phyloP scores from a whole-genome alignment of 2,329 filamentous ascomycete genomes.

The Fusarium subtropicale region DNA sequence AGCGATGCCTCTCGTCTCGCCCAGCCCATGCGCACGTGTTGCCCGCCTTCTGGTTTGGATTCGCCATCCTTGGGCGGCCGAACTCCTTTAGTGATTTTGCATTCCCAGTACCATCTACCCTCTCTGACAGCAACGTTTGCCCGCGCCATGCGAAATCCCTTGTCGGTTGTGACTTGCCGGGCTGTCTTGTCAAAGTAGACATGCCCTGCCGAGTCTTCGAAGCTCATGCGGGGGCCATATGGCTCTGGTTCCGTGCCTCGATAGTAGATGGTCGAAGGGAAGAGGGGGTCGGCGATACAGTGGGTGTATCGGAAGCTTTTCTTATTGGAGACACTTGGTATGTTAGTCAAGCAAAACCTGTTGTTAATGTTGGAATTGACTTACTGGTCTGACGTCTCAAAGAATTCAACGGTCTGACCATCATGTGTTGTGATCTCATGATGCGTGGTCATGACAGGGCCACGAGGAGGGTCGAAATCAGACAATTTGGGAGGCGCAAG shows the following conservation, averaged over 20 bases:
- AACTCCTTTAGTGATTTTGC: slow-evolving; percentile 85
- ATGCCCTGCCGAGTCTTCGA: slow-evolving; percentile 88
- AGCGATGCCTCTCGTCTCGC: slow-evolving; percentile 82
- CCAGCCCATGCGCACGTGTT: slow-evolving; percentile 87
- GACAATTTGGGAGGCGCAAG: slow-evolving; percentile 70
- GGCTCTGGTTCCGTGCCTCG: slow-evolving; percentile 88
- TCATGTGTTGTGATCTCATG: slow-evolving; percentile 64
- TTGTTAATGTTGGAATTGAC: slow-evolving; percentile 43
- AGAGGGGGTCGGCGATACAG: slow-evolving; percentile 88
- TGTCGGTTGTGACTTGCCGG: slow-evolving; percentile 85
- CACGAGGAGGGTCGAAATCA: slow-evolving; percentile 70
- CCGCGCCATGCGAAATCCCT: slow-evolving; percentile 90
- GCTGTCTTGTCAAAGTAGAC: slow-evolving; percentile 84
- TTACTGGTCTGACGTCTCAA: slow-evolving; percentile 74
- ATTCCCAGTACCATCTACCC: slow-evolving; percentile 94
- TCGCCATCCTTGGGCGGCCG: slow-evolving; percentile 55
- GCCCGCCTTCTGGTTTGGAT: slow-evolving; percentile 61
- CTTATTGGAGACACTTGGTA: slow-evolving; percentile 68
- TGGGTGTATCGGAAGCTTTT: slow-evolving; percentile 88
- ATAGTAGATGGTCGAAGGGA: slow-evolving; percentile 89
- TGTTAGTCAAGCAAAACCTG: slow-evolving; percentile 7
- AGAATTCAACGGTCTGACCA: slow-evolving; percentile 66
- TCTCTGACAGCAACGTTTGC: slow-evolving; percentile 92
- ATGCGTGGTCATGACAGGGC: slow-evolving; percentile 67
- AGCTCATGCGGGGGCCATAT: slow-evolving; percentile 86